A percentile compares a stretch with the other conserved stretches of the same genome.
Conservation (phyloP, 2,329 filamentous ascomycete genomes). For the Zymoseptoria crescenta region DNA sequence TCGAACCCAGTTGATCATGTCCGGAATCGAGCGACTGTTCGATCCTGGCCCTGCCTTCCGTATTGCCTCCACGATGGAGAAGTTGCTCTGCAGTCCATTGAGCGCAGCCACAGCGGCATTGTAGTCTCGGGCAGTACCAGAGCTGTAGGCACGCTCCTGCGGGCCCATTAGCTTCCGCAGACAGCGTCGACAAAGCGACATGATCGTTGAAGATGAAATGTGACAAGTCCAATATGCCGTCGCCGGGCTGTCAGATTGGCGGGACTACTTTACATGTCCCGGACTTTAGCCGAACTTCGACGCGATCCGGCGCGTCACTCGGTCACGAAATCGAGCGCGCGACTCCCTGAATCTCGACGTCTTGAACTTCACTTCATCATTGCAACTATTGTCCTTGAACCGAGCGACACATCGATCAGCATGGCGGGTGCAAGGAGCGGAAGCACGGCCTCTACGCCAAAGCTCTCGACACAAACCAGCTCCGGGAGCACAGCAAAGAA, state of each 20-base stretch:
- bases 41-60: slow-evolving; percentile 64
- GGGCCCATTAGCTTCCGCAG: background rate
- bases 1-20: slow-evolving; percentile 70
- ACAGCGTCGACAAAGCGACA: slow-evolving; percentile 7
- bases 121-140: slow-evolving; percentile 20
- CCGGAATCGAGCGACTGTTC: slow-evolving; percentile 69
- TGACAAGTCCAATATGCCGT: background rate
- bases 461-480: slow-evolving; percentile 25
- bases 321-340: no score
- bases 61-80: slow-evolving; percentile 66
- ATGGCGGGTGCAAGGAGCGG: slow-evolving; percentile 10
- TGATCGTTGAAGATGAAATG: background rate
- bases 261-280: background rate
- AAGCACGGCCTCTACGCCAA: slow-evolving; percentile 8
- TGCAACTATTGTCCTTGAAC: background rate
- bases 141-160: slow-evolving; percentile 9
- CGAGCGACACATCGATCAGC: background rate
- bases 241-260: no score
- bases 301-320: no score
- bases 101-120: slow-evolving; percentile 63
- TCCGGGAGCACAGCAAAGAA: slow-evolving; percentile 36
- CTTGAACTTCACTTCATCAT: slow-evolving; percentile 23
- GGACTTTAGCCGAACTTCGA: background rate
- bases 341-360: slow-evolving; percentile 35
- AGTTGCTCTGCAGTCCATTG: slow-evolving; percentile 72